Evolutionary conservation across 2,329 filamentous ascomycete genomes (phyloP), one percentile per base, ranked within the genome.

Genomic region (Zasmidium citrigriseum): DNA sequence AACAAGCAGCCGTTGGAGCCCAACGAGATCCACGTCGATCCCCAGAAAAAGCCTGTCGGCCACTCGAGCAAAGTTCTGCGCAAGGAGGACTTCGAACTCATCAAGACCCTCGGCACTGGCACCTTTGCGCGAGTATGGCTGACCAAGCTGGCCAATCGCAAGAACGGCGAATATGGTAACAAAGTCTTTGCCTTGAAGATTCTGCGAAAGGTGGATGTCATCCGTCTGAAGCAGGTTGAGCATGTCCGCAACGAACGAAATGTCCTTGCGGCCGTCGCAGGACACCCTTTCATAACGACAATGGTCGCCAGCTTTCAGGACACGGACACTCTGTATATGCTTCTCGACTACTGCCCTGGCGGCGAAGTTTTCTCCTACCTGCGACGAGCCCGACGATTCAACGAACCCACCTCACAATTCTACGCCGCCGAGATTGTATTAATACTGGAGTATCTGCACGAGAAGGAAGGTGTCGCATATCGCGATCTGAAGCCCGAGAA

Each of bases 321-420:
- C 75, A 79, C 81, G 67, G 89, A 92, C 68, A 90, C 88, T 18
- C 78, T 93, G 46, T 93, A 93, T 72, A 89, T 93, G 83, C 83
- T 93, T 64, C 87, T 93, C 68, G 89, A 92, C 75, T 93, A 92
- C 73, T 87, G 91, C 65, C 90, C 89, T 53, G 90, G 90, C 56
- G 90, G 90, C 72, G 90, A 95, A 77, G 86, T 95, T 41, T 93
- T 95, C 74, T 91, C 86, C 68, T 93, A 93, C 70, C 80, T 95
- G 47, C 85, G 90, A 64, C 86, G 89, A 74, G 86, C 88, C 63
- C 85, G 89, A 61, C 86, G 89, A 62, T 95, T 95, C 75, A 88
- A 91, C 70, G 90, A 93, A 73, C 78, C 84, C 48, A 89, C 87
- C 49, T 88, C 89, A 10, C 87, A 88, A 62, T 93, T 93, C 79